Conservation (phyloP, 2,329 filamentous ascomycete species). For the Xylaria hypoxylon region DNA sequence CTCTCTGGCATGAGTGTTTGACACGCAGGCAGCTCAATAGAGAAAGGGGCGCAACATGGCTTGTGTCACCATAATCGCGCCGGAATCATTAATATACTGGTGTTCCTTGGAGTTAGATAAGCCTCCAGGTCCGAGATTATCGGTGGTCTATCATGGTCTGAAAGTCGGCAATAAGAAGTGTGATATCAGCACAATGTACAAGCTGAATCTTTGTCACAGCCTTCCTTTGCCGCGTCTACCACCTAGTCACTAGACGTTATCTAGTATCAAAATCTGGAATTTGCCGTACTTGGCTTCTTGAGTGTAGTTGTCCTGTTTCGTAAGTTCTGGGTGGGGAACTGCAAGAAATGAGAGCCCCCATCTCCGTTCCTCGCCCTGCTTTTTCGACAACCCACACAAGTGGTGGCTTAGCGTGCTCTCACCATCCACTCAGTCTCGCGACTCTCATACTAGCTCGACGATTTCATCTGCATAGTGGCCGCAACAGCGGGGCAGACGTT, state of each 20-base stretch:
- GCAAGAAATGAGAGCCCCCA: constrained; percentile 5
- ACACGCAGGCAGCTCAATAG: not conserved
- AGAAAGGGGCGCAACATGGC: not conserved
- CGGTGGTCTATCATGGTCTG: not conserved
- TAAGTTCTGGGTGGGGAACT: constrained; percentile 12
- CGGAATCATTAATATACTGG: not conserved
- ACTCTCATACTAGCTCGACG: constrained; percentile 37
- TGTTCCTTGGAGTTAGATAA: not conserved
- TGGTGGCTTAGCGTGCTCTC: constrained; percentile 11
- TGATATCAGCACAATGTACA: not conserved
- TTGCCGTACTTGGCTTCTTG: not conserved
- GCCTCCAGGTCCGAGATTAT: not conserved
- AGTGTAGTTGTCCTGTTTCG: not conserved
- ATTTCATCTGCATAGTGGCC: constrained; percentile 43
- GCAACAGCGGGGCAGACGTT: constrained; percentile 45
- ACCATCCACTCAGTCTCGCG: constrained; percentile 32
- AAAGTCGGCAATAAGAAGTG: constrained; percentile 1
- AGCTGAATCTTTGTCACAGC: not conserved
- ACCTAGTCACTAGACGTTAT: not conserved
- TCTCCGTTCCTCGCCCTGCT: constrained; percentile 1
- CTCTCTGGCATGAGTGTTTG: no score
- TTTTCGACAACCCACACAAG: constrained; percentile 23
- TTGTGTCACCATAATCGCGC: constrained; percentile 7
- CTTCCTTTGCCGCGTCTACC: not conserved
- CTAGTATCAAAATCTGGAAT: not conserved